phyloP scores from a whole-genome alignment of 164 flowering plant genomes.

The Chimonanthus salicifolius region DNA sequence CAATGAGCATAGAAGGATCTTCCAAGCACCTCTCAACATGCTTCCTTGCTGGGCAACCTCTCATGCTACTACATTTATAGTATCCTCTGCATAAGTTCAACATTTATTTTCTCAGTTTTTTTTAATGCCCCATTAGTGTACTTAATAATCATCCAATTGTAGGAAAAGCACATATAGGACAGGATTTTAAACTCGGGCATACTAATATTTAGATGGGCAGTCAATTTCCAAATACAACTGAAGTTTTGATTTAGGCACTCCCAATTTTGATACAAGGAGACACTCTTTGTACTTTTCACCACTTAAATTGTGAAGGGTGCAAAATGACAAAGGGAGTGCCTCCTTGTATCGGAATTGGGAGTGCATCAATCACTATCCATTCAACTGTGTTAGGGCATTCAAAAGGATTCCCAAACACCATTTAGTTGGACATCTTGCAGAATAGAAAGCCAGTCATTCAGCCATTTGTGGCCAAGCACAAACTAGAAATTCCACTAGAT shows the following conservation, averaged over 20 bases:
- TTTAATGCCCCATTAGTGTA: background rate
- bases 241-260: no score
- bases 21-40: conserved; percentile 93
- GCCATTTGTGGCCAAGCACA: background rate
- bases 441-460: background rate
- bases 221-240: no score
- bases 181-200: background rate
- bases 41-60: conserved; percentile 96
- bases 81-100: conserved; percentile 65
- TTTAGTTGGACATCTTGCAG: background rate
- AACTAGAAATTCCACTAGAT: background rate
- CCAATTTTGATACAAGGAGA: no score
- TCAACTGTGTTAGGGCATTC: background rate
- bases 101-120: background rate
- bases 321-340: no score
- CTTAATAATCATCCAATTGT: background rate
- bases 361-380: no score
- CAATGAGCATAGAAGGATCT: conserved; percentile 82
- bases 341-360: no score
- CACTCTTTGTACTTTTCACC: no score
- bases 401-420: background rate
- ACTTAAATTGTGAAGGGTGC: no score
- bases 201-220: background rate
- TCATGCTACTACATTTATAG: conserved; percentile 90
- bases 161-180: background rate